Conservation (phyloP, 192 early-diverging fungal species). For the Jimgerdemannia lactiflua region DNA sequence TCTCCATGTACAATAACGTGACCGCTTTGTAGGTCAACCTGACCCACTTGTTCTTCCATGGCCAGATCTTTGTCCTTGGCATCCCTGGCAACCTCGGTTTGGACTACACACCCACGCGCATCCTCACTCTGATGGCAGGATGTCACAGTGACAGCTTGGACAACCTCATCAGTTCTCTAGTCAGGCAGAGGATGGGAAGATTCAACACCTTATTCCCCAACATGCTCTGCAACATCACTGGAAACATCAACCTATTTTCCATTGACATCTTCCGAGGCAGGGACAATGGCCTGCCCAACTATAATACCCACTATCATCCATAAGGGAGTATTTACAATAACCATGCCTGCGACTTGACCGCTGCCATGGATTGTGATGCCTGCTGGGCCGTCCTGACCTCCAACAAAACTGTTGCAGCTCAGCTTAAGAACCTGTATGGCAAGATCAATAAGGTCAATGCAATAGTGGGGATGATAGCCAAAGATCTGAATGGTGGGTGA, state of each 20-base stretch:
- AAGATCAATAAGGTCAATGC: conserved; percentile 5
- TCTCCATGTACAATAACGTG: background rate
- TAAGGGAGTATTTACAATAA: conserved; percentile 5
- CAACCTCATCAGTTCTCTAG: background rate
- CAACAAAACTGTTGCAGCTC: conserved; percentile 7
- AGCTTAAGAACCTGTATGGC: conserved; percentile 6
- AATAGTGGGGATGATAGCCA: background rate
- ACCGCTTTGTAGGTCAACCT: too few relatives aligned
- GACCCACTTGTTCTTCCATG: too few relatives aligned
- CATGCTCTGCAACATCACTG: conserved; percentile 6
- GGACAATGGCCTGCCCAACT: background rate
- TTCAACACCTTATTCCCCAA: conserved; percentile 1
- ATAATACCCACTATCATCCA: background rate
- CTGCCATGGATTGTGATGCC: background rate
- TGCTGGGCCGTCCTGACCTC: conserved; percentile 9
- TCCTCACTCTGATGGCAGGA: too few relatives aligned
- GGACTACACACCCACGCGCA: too few relatives aligned
- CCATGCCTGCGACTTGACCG: conserved; percentile 2
- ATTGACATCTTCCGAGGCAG: conserved; percentile 6
- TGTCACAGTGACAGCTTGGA: conserved; percentile 7
- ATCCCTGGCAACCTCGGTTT: too few relatives aligned
- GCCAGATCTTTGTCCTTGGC: too few relatives aligned
- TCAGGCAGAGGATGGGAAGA: background rate
- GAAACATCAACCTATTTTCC: background rate
- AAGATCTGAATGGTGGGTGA: conserved; percentile 4